phyloP scores from a whole-genome alignment of 192 early-diverging fungal species.

The Gonapodya prolifera region DNA sequence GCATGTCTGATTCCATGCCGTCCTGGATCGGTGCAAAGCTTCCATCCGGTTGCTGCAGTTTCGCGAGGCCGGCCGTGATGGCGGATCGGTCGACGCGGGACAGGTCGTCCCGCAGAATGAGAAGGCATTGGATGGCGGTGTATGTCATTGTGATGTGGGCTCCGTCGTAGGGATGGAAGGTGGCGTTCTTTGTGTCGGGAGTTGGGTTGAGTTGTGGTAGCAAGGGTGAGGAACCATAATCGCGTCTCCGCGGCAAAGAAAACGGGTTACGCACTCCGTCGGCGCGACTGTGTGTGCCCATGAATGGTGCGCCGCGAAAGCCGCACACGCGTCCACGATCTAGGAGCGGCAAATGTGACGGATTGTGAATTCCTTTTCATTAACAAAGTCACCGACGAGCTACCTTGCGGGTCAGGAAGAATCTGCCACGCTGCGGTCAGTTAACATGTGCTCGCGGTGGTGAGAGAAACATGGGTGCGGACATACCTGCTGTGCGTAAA shows the following conservation, averaged over 20 bases:
- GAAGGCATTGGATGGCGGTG: slow-evolving; percentile 63
- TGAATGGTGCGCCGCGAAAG: slow-evolving; percentile 57
- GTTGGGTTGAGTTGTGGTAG: slow-evolving; percentile 20
- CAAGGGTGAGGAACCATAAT: slow-evolving; percentile 11
- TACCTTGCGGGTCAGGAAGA: not conserved
- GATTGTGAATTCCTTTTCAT: too few species aligned
- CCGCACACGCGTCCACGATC: slow-evolving; percentile 37
- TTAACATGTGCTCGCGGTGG: not conserved
- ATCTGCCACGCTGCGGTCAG: not conserved
- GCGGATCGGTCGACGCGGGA: slow-evolving; percentile 61
- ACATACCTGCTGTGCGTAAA: slow-evolving; percentile 85
- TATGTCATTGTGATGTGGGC: slow-evolving; percentile 75
- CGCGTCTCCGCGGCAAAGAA: not conserved
- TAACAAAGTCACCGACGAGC: too few species aligned
- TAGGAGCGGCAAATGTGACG: not conserved
- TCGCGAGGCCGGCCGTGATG: slow-evolving; percentile 40
- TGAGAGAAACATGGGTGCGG: slow-evolving; percentile 13
- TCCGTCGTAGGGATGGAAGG: slow-evolving; percentile 21
- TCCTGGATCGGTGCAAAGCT: slow-evolving; percentile 55
- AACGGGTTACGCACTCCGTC: slow-evolving; percentile 21
- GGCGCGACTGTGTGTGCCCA: slow-evolving; percentile 37
- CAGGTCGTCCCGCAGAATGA: slow-evolving; percentile 83
- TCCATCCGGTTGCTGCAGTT: slow-evolving; percentile 64
- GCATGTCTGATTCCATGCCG: slow-evolving; percentile 71
- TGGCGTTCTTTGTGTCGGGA: slow-evolving; percentile 13